Evolutionary conservation across 2,329 filamentous ascomycete genomes (phyloP).

Genomic region (Neocatenulostroma microsporum): DNA sequence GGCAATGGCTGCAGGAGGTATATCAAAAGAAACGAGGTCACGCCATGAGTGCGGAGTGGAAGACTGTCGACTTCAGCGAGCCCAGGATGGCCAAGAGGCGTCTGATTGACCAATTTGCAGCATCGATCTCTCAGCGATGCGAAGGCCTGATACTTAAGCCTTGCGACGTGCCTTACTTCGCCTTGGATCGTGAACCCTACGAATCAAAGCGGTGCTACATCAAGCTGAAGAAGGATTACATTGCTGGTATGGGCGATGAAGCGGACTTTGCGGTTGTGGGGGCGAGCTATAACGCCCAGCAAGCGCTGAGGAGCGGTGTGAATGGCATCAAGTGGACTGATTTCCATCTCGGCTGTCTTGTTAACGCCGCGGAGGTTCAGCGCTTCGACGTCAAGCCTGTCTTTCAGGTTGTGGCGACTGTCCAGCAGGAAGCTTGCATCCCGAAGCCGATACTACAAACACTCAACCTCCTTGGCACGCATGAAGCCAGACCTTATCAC

Average conservation of each 20-base stretch:
- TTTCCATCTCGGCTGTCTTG: constrained; percentile 70
- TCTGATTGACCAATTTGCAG: constrained; percentile 59
- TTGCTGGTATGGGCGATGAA: constrained; percentile 68
- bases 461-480: constrained; percentile 36
- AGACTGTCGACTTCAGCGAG: constrained; percentile 58
- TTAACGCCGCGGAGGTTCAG: constrained; percentile 56
- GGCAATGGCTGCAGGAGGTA: constrained; percentile 52
- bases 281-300: constrained; percentile 59
- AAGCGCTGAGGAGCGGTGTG: constrained; percentile 50
- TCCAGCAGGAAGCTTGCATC: constrained; percentile 40
- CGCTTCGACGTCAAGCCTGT: constrained; percentile 46
- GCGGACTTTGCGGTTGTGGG: constrained; percentile 77
- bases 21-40: constrained; percentile 51
- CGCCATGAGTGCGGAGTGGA: constrained; percentile 59
- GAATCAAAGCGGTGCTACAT: constrained; percentile 43
- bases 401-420: constrained; percentile 59
- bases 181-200: constrained; percentile 16
- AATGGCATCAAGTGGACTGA: constrained; percentile 58
- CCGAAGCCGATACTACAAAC: constrained; percentile 37
- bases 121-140: constrained; percentile 55
- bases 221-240: constrained; percentile 84
- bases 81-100: constrained; percentile 41
- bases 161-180: constrained; percentile 66
- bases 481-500: constrained; percentile 28
- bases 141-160: constrained; percentile 80